Evolutionary conservation across 345 rosid genomes (phyloP).

Genomic region (Eucalyptus erythrocorys): DNA sequence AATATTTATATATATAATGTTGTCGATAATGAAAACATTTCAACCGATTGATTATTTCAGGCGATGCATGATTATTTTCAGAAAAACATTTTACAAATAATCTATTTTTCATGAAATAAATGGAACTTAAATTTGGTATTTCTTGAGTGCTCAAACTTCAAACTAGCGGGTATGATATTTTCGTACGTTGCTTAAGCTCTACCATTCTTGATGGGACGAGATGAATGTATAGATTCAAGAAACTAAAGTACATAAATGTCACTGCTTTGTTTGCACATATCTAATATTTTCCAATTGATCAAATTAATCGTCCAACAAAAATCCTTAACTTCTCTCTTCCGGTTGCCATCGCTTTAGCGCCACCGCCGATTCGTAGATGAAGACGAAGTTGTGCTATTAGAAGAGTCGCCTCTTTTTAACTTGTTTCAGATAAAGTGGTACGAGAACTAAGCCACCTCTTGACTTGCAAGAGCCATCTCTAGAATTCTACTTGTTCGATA

Average conservation of each 20-base stretch:
- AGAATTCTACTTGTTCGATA: neutral
- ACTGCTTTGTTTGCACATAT: neutral
- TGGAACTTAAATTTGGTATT: neutral
- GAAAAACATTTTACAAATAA: rapidly evolving
- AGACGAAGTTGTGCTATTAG: neutral
- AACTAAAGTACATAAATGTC: neutral
- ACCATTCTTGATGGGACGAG: neutral
- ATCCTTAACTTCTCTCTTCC: neutral
- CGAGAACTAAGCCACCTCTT: neutral
- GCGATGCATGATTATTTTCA: neutral
- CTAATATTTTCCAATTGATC: neutral
- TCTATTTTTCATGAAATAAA: neutral
- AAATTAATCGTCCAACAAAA: neutral
- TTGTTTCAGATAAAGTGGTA: neutral
- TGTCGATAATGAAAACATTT: neutral
- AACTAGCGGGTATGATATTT: neutral
- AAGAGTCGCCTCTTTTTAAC: neutral
- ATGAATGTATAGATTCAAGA: neutral
- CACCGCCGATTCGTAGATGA: neutral
- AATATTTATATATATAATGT: neutral
- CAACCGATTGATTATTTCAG: neutral
- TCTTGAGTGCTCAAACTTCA: neutral
- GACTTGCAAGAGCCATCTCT: neutral
- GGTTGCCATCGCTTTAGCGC: neutral
- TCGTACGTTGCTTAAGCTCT: neutral